Evolutionary conservation across 495 filamentous ascomycete species (phyloP).

Genomic region (Aspergillus biplanus): DNA sequence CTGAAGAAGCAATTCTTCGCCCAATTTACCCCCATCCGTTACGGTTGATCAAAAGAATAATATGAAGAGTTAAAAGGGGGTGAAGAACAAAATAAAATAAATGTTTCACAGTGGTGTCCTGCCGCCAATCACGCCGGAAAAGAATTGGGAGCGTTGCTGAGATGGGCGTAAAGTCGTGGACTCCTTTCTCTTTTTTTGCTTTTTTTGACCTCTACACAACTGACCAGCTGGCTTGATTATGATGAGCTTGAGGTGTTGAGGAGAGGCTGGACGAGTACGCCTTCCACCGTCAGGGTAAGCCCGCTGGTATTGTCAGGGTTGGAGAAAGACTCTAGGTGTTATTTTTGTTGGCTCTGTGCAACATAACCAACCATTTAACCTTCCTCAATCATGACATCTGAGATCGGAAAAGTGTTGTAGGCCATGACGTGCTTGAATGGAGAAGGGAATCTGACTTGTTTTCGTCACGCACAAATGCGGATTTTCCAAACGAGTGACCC

Average conservation of each 20-base stretch:
- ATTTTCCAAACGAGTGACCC: background rate
- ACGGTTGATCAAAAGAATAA: background rate
- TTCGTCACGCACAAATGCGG: background rate
- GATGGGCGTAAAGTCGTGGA: background rate
- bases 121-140: no score
- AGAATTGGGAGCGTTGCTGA: no score
- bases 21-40: background rate
- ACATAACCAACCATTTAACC: constrained; percentile 9
- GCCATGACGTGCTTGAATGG: constrained; percentile 22
- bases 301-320: constrained; percentile 6
- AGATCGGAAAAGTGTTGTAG: background rate
- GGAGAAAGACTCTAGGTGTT: constrained; percentile 6
- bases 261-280: background rate
- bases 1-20: background rate
- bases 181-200: background rate
- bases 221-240: background rate
- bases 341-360: constrained; percentile 1
- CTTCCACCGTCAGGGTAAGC: background rate
- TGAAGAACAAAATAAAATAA: background rate
- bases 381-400: background rate
- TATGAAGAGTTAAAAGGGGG: background rate
- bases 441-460: background rate
- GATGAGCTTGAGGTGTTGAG: background rate
- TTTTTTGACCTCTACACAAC: no score
- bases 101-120: no score